Evolutionary conservation across 805 yeast genomes (phyloP).

Genomic region (Hermanozyma aechmeae): DNA sequence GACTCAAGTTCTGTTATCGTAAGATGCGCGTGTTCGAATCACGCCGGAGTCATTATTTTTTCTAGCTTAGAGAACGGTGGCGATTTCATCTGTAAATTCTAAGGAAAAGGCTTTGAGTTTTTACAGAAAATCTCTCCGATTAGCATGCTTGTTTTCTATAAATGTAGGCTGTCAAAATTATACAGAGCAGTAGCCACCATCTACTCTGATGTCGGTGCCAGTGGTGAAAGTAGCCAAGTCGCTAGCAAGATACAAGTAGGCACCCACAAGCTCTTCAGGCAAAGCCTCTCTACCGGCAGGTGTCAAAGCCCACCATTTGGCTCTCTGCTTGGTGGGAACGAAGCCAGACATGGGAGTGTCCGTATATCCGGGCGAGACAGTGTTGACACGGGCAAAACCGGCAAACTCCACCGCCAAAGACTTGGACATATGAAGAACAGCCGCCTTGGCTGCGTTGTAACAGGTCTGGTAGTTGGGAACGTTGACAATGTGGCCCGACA

Average conservation of each 20-base stretch:
- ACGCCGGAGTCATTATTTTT: slow-evolving; percentile 6
- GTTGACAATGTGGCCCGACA: slow-evolving; percentile 83
- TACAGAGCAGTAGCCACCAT: slow-evolving; percentile 10
- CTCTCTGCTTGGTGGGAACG: slow-evolving; percentile 12
- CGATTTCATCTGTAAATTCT: too few relatives aligned
- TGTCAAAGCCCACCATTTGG: slow-evolving; percentile 15
- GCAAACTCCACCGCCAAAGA: slow-evolving; percentile 15
- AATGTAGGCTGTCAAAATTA: too few relatives aligned
- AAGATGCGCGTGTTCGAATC: slow-evolving; percentile 8
- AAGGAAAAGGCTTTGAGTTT: too few relatives aligned
- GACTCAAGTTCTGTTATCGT: slow-evolving; percentile 4
- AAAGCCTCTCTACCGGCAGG: slow-evolving; percentile 14
- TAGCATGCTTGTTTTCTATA: too few relatives aligned
- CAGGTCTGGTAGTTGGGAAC: slow-evolving; percentile 70
- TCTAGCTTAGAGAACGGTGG: too few relatives aligned
- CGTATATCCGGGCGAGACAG: slow-evolving; percentile 13
- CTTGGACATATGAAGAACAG: slow-evolving; percentile 13
- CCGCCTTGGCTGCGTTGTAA: slow-evolving; percentile 14
- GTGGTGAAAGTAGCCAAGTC: slow-evolving; percentile 14
- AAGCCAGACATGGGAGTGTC: slow-evolving; percentile 12
- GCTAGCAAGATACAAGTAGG: slow-evolving; percentile 15
- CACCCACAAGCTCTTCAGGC: slow-evolving; percentile 14
- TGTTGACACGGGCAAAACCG: slow-evolving; percentile 13
- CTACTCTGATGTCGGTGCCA: slow-evolving; percentile 13
- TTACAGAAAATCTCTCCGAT: too few relatives aligned